These are phyloP conservation scores for Cylindrodendrum hubeiense DNA, from an alignment of 2,329 filamentous ascomycete genomes.

Conservation along the genomic window DNA sequence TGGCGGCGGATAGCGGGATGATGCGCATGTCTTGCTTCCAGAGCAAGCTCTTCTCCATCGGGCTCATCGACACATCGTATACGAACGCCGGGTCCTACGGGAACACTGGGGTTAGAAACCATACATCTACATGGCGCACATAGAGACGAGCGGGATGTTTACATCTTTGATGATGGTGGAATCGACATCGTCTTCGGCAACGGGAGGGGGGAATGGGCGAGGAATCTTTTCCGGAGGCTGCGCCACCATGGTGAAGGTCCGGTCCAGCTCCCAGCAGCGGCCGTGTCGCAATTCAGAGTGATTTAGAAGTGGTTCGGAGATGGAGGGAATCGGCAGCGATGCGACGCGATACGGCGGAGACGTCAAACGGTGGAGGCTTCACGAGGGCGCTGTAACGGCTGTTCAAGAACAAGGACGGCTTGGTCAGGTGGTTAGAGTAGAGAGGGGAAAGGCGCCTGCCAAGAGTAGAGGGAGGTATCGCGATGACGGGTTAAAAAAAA, in stretches of 20 bases:
- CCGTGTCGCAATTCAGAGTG: constrained; percentile 12
- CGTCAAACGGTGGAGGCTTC: not conserved
- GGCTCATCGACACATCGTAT: constrained; percentile 40
- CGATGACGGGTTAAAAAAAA: constrained; percentile 10
- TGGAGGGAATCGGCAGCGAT: not conserved
- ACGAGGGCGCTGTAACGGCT: not conserved
- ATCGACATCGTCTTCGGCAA: constrained; percentile 43
- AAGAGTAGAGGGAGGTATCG: constrained; percentile 4
- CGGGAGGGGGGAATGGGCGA: constrained; percentile 42
- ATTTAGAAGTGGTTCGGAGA: not conserved
- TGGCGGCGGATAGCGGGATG: constrained; percentile 71
- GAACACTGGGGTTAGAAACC: constrained; percentile 26
- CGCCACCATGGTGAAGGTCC: constrained; percentile 31
- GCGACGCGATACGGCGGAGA: not conserved
- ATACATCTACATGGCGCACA: not conserved
- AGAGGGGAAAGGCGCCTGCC: constrained; percentile 33
- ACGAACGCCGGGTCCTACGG: constrained; percentile 33
- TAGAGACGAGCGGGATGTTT: constrained; percentile 13
- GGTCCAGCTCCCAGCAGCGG: constrained; percentile 25
- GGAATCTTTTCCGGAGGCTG: constrained; percentile 35
- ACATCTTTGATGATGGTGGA: constrained; percentile 43
- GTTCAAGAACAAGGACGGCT: constrained; percentile 58
- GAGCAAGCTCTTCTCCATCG: constrained; percentile 56
- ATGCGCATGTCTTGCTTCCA: constrained; percentile 74
- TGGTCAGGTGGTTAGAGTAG: no score